Percentiles rank a stretch among this genome's conserved stretches.
phyloP scores from a whole-genome alignment of 495 filamentous ascomycete species.

The Letharia lupina region DNA sequence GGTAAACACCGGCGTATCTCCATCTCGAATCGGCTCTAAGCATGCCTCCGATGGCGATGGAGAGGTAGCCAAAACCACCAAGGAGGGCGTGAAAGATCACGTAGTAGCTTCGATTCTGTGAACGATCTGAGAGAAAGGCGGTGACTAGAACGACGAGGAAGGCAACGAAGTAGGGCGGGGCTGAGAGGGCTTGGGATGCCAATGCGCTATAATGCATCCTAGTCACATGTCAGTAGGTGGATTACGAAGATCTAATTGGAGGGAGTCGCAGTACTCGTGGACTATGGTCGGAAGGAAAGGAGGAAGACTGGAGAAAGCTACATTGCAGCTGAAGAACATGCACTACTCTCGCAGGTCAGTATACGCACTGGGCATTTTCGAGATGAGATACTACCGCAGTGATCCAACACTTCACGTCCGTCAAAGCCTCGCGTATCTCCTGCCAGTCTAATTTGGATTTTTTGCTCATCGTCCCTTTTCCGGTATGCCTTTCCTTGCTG shows the following conservation, averaged over 20 bases:
- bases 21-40: conserved; percentile 23
- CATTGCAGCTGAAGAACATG: conserved; percentile 53
- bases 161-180: conserved; percentile 48
- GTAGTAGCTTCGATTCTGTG: conserved; percentile 40
- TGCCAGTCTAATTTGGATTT: conserved; percentile 41
- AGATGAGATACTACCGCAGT: conserved; percentile 44
- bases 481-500: conserved; percentile 30
- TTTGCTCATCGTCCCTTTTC: conserved; percentile 28
- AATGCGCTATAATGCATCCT: conserved; percentile 44
- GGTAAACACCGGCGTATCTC: conserved; percentile 51
- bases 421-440: conserved; percentile 46
- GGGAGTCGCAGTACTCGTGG: conserved; percentile 36
- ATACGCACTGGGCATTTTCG: conserved; percentile 15
- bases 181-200: conserved; percentile 46
- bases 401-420: conserved; percentile 60
- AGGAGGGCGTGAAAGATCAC: conserved; percentile 44
- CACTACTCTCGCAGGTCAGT: conserved; percentile 27
- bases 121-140: conserved; percentile 45
- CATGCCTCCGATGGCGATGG: conserved; percentile 42
- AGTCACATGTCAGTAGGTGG: conserved; percentile 12
- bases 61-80: conserved; percentile 52
- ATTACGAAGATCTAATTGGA: conserved; percentile 37
- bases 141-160: conserved; percentile 44
- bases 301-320: conserved; percentile 52
- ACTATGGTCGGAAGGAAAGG: conserved; percentile 54